Evolutionary conservation across 352 stramenopile species (phyloP), one percentile per base, ranked within the genome.

Genomic region (Pythium vanterpoolii): DNA sequence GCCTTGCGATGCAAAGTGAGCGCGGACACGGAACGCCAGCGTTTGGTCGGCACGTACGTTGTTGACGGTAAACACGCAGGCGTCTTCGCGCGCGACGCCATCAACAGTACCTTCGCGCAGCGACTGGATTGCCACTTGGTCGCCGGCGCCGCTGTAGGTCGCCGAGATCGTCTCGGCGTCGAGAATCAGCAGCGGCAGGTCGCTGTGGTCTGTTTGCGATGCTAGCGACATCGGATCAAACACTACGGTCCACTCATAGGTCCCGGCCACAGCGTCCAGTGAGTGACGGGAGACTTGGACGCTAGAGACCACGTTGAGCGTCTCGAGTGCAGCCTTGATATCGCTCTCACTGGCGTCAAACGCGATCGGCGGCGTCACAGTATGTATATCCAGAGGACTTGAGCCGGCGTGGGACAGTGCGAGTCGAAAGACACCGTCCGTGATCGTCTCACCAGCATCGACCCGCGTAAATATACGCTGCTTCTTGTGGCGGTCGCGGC

Each of bases 301-400:
- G 59, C 60, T 65, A 18, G 67, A 64, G 33, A 95, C 71, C 19
- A 80, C 69, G 7, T 87, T 80, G n/a, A 97, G 72, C 16, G 66
- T 79, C 56, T 93, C 73, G 31, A 97, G 68, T 26, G 80, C 83
- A 5, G 63, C 39, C 59, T 93, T 88, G 54, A 96, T 64, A 14
- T 78, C 56, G 19, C 55, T 53, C 31, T 72, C 80, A 30, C 67
- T 86, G 30, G 87, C 86, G 62, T 90, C 83, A 56, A 92, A 91
- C 39, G 79, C 48, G 50, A 97, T 94, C 18, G 60, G 65, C 14
- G 73, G 67, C 26, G 83, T 89, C 30, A 87, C 54, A 1, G 61
- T 67, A 44, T 48, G 71, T 27, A 72, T 56, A 45, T 81, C 60
- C 5, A 81, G 64, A 3, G 38, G 28, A 52, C 68, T 81, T 33